A percentile compares a stretch with the other conserved stretches of the same genome.
Evolutionary conservation across 2,329 filamentous ascomycete genomes (phyloP).

Genomic region (Cladobotryum protrusum): DNA sequence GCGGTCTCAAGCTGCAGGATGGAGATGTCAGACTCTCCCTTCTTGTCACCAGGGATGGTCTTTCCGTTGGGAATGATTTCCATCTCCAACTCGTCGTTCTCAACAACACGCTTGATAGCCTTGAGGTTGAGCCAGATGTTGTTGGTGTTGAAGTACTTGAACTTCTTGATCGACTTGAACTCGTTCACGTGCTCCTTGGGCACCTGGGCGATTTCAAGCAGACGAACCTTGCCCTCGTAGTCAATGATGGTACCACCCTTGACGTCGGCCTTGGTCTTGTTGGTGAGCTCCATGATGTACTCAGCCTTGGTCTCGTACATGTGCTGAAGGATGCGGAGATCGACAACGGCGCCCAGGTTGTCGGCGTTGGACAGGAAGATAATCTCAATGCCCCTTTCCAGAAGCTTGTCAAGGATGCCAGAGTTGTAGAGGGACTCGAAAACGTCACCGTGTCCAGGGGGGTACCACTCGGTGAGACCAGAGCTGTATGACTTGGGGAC

Average conservation of each 20-base stretch:
- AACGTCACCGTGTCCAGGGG: constrained; percentile 97
- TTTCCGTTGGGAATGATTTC: constrained; percentile 99
- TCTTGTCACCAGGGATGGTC: constrained; percentile 97
- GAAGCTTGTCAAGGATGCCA: constrained; percentile 91
- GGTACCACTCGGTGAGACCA: constrained; percentile 94
- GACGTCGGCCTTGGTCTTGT: constrained; percentile 99
- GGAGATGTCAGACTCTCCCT: constrained; percentile 96
- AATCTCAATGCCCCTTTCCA: constrained; percentile 92
- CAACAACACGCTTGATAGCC: constrained; percentile 96
- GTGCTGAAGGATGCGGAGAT: constrained; percentile 97
- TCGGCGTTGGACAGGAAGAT: constrained; percentile 99
- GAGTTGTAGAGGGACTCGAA: constrained; percentile 99
- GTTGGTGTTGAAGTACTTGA: constrained; percentile 99
- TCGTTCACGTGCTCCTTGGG: constrained; percentile 99
- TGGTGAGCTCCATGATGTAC: constrained; percentile 99
- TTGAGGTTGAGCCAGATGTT: constrained; percentile 99
- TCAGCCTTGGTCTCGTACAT: constrained; percentile 96
- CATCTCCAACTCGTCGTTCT: constrained; percentile 97
- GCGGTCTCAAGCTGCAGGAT: constrained; percentile 98
- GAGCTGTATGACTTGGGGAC: constrained; percentile 87
- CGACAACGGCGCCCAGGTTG: constrained; percentile 95
- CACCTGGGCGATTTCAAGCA: constrained; percentile 97
- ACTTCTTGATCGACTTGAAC: constrained; percentile 99
- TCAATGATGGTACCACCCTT: constrained; percentile 99
- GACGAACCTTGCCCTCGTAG: constrained; percentile 92